These are phyloP conservation scores for Allomyces macrogynus DNA, from an alignment of 192 early-diverging fungal species.

Conservation along the genomic window DNA sequence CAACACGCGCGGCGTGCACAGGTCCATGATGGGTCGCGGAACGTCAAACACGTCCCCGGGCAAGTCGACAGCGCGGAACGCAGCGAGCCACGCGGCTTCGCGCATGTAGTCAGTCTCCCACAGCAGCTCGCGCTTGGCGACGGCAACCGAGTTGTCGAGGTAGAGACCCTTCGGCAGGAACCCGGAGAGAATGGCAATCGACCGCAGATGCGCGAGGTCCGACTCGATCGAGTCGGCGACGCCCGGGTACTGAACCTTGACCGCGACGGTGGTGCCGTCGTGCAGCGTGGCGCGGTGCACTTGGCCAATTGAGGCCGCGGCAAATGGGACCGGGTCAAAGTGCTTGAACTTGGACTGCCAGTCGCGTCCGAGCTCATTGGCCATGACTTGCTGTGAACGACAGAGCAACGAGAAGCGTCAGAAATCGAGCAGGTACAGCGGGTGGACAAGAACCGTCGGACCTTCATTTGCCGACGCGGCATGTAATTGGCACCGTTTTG, in stretches of 20 bases:
- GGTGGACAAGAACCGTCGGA: background rate
- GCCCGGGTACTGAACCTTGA: constrained; percentile 96
- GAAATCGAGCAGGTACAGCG: background rate
- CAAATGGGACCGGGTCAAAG: constrained; percentile 67
- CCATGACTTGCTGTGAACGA: constrained; percentile 29
- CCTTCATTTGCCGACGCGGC: constrained; percentile 65
- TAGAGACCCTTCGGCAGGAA: constrained; percentile 85
- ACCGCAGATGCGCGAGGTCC: constrained; percentile 65
- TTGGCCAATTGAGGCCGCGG: constrained; percentile 78
- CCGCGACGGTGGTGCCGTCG: constrained; percentile 37
- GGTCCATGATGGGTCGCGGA: constrained; percentile 45
- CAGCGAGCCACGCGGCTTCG: constrained; percentile 56
- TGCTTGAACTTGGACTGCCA: constrained; percentile 46
- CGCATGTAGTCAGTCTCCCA: constrained; percentile 87
- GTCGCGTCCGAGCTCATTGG: constrained; percentile 38
- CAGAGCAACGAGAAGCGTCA: background rate
- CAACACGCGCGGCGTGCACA: constrained; percentile 52
- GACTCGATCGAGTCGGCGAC: constrained; percentile 68
- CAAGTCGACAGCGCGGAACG: constrained; percentile 41
- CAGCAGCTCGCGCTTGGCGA: constrained; percentile 65
- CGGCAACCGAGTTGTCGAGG: constrained; percentile 84
- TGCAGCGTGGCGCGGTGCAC: constrained; percentile 44
- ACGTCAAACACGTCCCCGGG: constrained; percentile 29
- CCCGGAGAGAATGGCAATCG: constrained; percentile 55
- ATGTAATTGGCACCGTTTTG: constrained; percentile 92